These are phyloP conservation scores for Ganoderma boninense DNA, from an alignment of 1,284 basidiomycete species.

Conservation along the genomic window DNA sequence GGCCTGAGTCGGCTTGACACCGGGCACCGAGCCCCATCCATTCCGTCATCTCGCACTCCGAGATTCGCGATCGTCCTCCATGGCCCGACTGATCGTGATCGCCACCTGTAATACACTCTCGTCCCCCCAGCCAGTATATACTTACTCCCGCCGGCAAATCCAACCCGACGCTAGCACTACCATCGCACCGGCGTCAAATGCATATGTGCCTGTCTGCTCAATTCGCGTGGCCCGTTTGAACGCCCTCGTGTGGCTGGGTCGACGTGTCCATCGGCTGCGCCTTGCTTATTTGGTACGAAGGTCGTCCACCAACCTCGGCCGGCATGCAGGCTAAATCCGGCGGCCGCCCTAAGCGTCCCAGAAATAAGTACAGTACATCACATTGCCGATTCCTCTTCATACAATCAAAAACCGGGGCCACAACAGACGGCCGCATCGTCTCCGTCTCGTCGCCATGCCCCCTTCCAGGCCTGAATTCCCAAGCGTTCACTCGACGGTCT, in stretches of 20 bases:
- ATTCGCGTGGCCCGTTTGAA: neutral
- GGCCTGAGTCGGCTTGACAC: neutral
- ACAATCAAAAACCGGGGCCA: conserved; percentile 3
- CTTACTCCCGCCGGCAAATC: neutral
- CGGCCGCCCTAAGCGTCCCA: neutral
- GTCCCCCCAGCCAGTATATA: neutral
- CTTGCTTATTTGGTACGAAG: neutral
- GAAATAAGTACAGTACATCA: conserved; percentile 5
- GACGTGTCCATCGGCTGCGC: neutral
- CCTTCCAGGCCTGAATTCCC: neutral
- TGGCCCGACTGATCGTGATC: conserved; percentile 1
- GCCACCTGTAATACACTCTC: too few relatives aligned
- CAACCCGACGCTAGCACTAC: neutral
- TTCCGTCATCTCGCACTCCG: conserved; percentile 7
- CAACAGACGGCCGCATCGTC: neutral
- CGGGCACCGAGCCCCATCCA: neutral
- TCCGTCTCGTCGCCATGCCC: neutral
- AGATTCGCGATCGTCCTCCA: conserved; percentile 6
- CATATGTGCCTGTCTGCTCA: neutral
- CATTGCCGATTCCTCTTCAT: conserved; percentile 3
- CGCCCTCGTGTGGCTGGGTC: neutral
- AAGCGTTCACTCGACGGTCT: conserved; percentile 41
- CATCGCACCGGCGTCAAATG: too few relatives aligned
- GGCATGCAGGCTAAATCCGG: neutral
- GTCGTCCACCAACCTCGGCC: neutral